These are phyloP conservation scores for Agroathelia rolfsii DNA, from an alignment of 1,284 basidiomycete species.

Conservation along the genomic window DNA sequence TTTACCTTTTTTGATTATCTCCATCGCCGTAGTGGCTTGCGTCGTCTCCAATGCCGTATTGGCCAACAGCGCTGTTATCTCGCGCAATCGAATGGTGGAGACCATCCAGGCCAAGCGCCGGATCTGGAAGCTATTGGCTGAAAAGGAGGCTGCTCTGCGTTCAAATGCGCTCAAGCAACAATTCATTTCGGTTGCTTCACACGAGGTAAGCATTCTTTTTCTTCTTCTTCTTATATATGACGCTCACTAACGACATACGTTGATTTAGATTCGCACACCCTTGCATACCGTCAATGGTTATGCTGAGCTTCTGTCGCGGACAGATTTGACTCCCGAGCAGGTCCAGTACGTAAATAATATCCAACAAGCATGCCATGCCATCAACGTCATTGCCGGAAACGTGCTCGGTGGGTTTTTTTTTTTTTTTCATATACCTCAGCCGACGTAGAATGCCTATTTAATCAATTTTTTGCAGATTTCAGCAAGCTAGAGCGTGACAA, in stretches of 20 bases:
- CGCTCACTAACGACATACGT: constrained; percentile 1
- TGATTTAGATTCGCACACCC: constrained; percentile 19
- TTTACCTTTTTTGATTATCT: constrained; percentile 17
- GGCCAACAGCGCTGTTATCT: constrained; percentile 18
- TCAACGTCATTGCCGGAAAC: constrained; percentile 24
- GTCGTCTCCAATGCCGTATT: constrained; percentile 21
- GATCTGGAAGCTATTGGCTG: constrained; percentile 22
- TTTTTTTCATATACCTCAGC: background rate
- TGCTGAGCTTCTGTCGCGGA: constrained; percentile 20
- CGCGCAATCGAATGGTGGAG: constrained; percentile 22
- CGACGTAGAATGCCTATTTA: background rate
- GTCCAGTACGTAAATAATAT: constrained; percentile 19
- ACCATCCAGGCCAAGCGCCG: constrained; percentile 20
- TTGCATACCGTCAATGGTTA: constrained; percentile 23
- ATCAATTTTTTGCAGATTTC: constrained; percentile 17
- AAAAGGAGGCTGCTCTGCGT: constrained; percentile 24
- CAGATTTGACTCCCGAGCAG: constrained; percentile 20
- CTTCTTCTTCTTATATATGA: background rate
- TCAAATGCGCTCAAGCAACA: constrained; percentile 23
- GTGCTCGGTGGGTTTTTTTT: constrained; percentile 16
- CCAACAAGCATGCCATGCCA: constrained; percentile 23
- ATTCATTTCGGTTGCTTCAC: constrained; percentile 22
- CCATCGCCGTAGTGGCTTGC: constrained; percentile 19
- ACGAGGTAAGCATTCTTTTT: constrained; percentile 15
- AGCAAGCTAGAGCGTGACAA: constrained; percentile 24